These are phyloP conservation scores for Marasmius tenuissimus DNA, from an alignment of 1,284 basidiomycete genomes.

Conservation along the genomic window DNA sequence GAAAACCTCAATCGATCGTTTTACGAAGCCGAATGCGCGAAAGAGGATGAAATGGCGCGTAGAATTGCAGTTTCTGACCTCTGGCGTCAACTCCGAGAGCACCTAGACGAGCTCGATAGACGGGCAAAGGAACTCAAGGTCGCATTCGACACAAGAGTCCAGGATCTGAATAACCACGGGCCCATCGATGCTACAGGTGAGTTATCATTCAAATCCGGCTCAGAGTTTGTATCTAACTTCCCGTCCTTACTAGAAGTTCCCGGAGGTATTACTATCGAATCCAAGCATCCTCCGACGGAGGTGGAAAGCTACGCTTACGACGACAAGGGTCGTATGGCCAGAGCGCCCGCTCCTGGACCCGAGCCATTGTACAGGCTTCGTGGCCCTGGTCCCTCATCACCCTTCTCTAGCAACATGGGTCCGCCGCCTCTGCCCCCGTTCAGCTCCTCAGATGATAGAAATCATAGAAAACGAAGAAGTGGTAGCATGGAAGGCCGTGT, in stretches of 20 bases:
- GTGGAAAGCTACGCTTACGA: background rate
- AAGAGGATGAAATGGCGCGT: constrained; percentile 58
- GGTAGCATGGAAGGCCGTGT: background rate
- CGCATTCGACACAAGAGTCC: constrained; percentile 47
- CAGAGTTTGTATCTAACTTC: background rate
- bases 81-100: constrained; percentile 55
- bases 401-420: background rate
- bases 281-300: background rate
- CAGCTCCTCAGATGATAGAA: background rate
- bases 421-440: background rate
- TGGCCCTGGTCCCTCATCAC: background rate
- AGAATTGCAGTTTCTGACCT: constrained; percentile 46
- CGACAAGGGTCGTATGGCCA: background rate
- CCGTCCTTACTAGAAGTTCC: background rate
- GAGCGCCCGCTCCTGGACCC: background rate
- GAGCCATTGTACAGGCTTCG: background rate
- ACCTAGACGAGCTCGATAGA: constrained; percentile 44
- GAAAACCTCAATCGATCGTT: constrained; percentile 46
- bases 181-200: background rate
- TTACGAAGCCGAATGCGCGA: constrained; percentile 57
- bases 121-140: constrained; percentile 50
- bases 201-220: background rate
- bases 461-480: background rate
- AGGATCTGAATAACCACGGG: constrained; percentile 5
- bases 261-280: background rate